Percentiles rank a stretch among this genome's conserved stretches.
Conservation (phyloP, 2,329 filamentous ascomycete species). For the Cercospora nicotianae region DNA sequence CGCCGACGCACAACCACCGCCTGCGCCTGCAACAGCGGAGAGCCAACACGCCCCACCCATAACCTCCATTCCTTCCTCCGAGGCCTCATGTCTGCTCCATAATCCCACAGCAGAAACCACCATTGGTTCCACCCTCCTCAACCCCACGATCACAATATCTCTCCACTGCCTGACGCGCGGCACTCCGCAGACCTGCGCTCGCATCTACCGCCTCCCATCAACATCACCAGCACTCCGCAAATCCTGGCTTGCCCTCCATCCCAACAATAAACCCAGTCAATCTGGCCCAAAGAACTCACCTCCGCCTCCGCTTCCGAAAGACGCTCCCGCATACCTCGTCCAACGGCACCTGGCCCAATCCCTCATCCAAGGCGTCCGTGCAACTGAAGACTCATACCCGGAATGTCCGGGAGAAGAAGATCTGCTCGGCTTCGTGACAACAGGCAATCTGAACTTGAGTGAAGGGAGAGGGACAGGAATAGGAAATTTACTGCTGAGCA, state of each 20-base stretch:
- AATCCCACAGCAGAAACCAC: neutral
- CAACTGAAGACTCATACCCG: constrained; percentile 52
- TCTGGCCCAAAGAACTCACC: constrained; percentile 31
- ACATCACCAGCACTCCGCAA: constrained; percentile 52
- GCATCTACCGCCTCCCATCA: constrained; percentile 82
- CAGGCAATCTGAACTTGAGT: constrained; percentile 77
- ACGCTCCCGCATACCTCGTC: constrained; percentile 49
- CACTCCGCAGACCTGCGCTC: constrained; percentile 67
- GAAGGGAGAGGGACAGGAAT: constrained; percentile 75
- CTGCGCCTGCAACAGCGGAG: neutral
- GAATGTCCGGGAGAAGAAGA: constrained; percentile 71
- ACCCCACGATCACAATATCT: constrained; percentile 59
- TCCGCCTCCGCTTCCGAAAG: constrained; percentile 31
- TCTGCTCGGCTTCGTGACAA: constrained; percentile 86
- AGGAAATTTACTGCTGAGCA: constrained; percentile 65
- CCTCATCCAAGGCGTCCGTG: constrained; percentile 43
- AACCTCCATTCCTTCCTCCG: constrained; percentile 5
- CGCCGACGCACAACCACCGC: neutral
- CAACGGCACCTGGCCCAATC: constrained; percentile 44
- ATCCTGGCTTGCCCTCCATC: constrained; percentile 68
- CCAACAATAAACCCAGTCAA: constrained; percentile 27
- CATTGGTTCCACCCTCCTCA: constrained; percentile 32
- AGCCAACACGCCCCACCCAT: neutral
- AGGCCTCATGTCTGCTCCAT: neutral
- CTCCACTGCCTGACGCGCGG: constrained; percentile 70